phyloP scores from a whole-genome alignment of 352 stramenopile species.

The Globisporangium carolinianum region DNA sequence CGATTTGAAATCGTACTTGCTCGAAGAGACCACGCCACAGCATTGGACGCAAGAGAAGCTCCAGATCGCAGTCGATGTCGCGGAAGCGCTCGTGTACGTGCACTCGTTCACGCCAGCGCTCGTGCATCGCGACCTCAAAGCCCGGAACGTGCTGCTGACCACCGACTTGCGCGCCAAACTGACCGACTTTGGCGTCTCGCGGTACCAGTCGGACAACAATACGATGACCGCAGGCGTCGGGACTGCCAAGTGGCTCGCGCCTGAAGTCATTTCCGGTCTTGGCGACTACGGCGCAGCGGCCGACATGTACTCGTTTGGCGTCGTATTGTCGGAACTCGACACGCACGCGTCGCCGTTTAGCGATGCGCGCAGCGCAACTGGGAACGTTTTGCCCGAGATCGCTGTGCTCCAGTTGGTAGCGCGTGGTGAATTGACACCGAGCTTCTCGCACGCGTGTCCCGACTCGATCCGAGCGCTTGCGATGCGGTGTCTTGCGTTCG shows the following conservation, averaged over 20 bases:
- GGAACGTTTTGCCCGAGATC: constrained; percentile 28
- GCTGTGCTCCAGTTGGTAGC: constrained; percentile 47
- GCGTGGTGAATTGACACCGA: constrained; percentile 26
- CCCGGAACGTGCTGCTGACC: constrained; percentile 42
- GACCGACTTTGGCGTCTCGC: constrained; percentile 50
- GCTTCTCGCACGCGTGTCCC: constrained; percentile 30
- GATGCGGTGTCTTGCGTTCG: constrained; percentile 28
- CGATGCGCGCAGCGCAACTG: constrained; percentile 18
- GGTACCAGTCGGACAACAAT: constrained; percentile 29
- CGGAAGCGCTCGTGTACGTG: constrained; percentile 60
- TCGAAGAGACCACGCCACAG: constrained; percentile 3
- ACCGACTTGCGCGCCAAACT: constrained; percentile 36
- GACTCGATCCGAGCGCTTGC: constrained; percentile 27
- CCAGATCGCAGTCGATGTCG: constrained; percentile 44
- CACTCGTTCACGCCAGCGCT: constrained; percentile 54
- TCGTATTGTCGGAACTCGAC: constrained; percentile 58
- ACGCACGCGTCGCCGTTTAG: constrained; percentile 47
- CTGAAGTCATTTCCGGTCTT: constrained; percentile 39
- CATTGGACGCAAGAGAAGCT: constrained; percentile 43
- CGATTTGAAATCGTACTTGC: constrained; percentile 36
- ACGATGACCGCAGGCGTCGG: constrained; percentile 49
- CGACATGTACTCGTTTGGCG: constrained; percentile 46
- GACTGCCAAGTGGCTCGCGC: constrained; percentile 45
- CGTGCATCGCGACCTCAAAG: constrained; percentile 57
- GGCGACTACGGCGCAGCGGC: constrained; percentile 37